Evolutionary conservation across 805 yeast species (phyloP).

Genomic region (Saturnispora halmiae): DNA sequence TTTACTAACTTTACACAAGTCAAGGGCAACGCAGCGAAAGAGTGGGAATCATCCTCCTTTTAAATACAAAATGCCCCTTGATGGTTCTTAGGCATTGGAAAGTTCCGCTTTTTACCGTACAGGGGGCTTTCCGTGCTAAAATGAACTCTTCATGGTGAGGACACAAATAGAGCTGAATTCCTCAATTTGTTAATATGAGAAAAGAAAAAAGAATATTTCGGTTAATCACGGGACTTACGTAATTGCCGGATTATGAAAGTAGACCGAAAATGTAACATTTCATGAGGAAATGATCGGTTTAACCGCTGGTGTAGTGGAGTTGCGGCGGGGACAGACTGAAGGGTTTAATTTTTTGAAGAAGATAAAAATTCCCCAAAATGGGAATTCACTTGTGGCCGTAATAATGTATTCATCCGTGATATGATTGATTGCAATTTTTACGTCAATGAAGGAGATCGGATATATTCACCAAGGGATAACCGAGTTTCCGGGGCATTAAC

Average conservation of each 20-base stretch:
- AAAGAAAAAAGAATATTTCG: background rate
- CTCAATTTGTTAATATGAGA: background rate
- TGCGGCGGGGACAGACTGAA: no score
- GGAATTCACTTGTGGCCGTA: no score
- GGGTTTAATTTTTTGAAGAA: background rate
- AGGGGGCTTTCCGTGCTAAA: background rate
- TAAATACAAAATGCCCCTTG: background rate
- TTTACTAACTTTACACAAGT: background rate
- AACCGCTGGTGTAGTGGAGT: no score
- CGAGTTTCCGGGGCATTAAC: background rate
- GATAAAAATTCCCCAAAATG: background rate
- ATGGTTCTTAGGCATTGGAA: no score
- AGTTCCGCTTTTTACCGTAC: background rate
- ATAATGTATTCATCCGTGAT: background rate
- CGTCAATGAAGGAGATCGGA: background rate
- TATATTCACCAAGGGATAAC: background rate
- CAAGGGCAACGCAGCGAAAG: no score
- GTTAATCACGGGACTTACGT: conserved; percentile 1
- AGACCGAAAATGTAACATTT: background rate
- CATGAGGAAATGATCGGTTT: background rate
- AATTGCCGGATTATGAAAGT: background rate
- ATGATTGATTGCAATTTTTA: conserved; percentile 5
- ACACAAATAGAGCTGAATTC: no score
- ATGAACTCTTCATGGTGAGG: no score
- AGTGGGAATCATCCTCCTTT: background rate